Percentiles rank a stretch among this genome's conserved stretches.
These are phyloP conservation scores for Kwoniella sp. DNA, from an alignment of 768 basidiomycete genomes.

Conservation along the genomic window DNA sequence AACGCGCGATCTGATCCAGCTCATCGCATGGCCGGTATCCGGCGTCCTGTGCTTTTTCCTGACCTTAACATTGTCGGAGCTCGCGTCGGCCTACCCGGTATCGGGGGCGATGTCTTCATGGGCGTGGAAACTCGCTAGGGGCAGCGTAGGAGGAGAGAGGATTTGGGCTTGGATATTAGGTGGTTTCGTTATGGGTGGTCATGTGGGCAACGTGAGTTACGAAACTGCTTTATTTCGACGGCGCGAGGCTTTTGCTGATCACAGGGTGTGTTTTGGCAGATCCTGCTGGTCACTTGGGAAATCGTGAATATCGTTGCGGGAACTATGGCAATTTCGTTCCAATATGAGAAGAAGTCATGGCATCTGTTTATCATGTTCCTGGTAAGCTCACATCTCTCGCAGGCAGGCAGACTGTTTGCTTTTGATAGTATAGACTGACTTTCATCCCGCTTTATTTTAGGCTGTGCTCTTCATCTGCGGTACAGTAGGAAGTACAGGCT, in stretches of 20 bases:
- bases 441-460: conserved; percentile 15
- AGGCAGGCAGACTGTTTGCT: neutral
- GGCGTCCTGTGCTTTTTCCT: conserved; percentile 45
- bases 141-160: conserved; percentile 52
- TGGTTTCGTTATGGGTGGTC: conserved; percentile 44
- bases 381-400: conserved; percentile 25
- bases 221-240: neutral
- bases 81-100: conserved; percentile 54
- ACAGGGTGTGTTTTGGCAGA: conserved; percentile 22
- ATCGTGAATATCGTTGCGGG: conserved; percentile 45
- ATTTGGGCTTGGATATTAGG: conserved; percentile 53
- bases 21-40: conserved; percentile 53
- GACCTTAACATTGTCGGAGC: conserved; percentile 47
- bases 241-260: neutral
- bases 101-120: conserved; percentile 55
- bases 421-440: too few relatives aligned
- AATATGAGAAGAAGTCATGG: conserved; percentile 44
- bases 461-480: conserved; percentile 41
- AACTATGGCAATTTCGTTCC: conserved; percentile 43
- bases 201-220: conserved; percentile 45
- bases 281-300: conserved; percentile 50
- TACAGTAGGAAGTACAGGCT: conserved; percentile 39
- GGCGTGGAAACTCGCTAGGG: conserved; percentile 53
- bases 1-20: conserved; percentile 22
- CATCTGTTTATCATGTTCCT: conserved; percentile 49